Evolutionary conservation across 805 yeast species (phyloP), one percentile per base, ranked within the genome.

Genomic region (Saturnispora serradocipensis): DNA sequence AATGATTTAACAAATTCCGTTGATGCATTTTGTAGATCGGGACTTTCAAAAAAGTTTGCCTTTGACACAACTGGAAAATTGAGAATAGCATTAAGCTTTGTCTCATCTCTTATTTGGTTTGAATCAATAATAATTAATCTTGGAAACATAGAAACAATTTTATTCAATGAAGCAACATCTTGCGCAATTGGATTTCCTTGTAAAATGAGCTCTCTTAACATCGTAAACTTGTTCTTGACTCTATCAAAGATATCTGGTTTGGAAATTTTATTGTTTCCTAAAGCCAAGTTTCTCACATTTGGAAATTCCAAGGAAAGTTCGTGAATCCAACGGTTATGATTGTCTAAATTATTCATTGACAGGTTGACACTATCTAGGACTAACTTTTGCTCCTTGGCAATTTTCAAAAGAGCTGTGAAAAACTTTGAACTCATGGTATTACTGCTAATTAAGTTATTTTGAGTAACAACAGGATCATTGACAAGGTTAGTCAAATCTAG

Each of bases 341-440:
- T 73, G 60, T 88, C 95, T 39, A 93, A 66, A 51, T 75, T 74
- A 64, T 93, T 86, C 51, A 72, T 72, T 20, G 90, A 78, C 35
- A 88, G 66, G 64, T 83, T 86, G 7, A 90, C 78, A 52, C 88
- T 82, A 30, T 82, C 84, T 4, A 89, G 84, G 27, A 78, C 80
- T n/a, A 64, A 34, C 3, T 59, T 58, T 32, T 67, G 67, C 49
- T 78, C 78, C 3, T 72, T 68, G 1, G 96, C 96, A 8, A 91
- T 67, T 63, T 84, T 86, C 85, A 91, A 80, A 57, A 93, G 69
- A 0, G 98, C 98, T 10, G 88, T 85, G 65, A 91, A 88, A 76
- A 89, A 83, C 66, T 91, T 93, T 13, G 90, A 76, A 4, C 81
- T 69, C 15, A 78, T 76, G 13, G 53, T 54, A 1, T 63, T 47